These are phyloP conservation scores for Rhodotorula sp. DNA, from an alignment of 1,284 basidiomycete genomes.

Conservation along the genomic window DNA sequence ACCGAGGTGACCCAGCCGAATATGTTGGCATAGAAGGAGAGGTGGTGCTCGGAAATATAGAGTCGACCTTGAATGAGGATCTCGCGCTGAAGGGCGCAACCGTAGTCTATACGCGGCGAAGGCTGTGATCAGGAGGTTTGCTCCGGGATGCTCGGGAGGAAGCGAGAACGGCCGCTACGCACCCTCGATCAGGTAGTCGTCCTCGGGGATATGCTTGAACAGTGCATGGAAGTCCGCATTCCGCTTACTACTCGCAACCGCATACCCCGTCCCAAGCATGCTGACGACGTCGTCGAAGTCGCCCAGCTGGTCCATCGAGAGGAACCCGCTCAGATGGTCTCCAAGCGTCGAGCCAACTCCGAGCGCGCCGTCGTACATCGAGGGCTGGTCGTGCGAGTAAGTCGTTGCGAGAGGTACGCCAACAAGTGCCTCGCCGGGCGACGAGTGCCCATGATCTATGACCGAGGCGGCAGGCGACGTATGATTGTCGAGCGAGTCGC, in stretches of 20 bases:
- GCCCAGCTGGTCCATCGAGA: slow-evolving; percentile 33
- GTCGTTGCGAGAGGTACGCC: neutral
- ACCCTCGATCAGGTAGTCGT: slow-evolving; percentile 94
- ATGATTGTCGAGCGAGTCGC: slow-evolving; percentile 22
- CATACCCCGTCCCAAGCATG: slow-evolving; percentile 58
- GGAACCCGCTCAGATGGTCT: slow-evolving; percentile 13
- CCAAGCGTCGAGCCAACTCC: neutral
- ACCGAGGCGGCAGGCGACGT: neutral
- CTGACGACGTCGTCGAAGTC: slow-evolving; percentile 39
- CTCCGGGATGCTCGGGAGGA: neutral
- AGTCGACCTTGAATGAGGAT: slow-evolving; percentile 93
- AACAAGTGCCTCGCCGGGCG: neutral
- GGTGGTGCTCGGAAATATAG: slow-evolving; percentile 96
- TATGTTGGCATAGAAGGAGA: slow-evolving; percentile 98
- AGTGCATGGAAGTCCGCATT: slow-evolving; percentile 95
- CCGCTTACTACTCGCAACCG: slow-evolving; percentile 90
- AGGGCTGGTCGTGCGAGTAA: neutral
- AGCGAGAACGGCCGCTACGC: neutral
- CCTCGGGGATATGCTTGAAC: slow-evolving; percentile 81
- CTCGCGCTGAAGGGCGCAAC: slow-evolving; percentile 92
- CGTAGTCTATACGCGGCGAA: slow-evolving; percentile 69
- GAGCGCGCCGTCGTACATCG: neutral
- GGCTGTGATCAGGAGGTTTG: neutral
- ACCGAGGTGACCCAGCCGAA: slow-evolving; percentile 98
- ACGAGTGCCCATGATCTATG: neutral